Conservation (phyloP, 2,329 filamentous ascomycete species). For the Fusarium chlamydosporum region DNA sequence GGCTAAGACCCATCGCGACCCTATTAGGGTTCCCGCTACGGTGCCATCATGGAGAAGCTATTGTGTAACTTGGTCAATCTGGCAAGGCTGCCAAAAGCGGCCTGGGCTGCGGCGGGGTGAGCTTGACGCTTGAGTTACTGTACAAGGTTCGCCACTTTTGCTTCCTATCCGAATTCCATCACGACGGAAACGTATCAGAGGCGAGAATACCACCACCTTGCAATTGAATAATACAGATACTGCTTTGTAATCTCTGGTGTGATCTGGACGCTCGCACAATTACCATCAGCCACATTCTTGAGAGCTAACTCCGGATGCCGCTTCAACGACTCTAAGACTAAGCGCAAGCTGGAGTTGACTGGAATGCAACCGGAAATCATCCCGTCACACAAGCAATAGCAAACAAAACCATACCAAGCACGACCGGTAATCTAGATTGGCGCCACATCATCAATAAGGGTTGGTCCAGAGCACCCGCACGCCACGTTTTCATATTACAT, state of each 20-base stretch:
- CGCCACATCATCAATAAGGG: neutral
- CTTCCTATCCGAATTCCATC: neutral
- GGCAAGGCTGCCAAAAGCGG: neutral
- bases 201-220: too few species aligned
- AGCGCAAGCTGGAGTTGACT: neutral
- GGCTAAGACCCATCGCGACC: neutral
- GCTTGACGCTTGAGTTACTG: neutral
- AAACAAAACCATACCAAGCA: neutral
- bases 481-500: neutral
- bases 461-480: neutral
- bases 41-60: neutral
- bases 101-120: too few species aligned
- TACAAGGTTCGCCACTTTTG: neutral
- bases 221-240: neutral
- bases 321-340: neutral
- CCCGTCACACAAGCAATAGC: neutral
- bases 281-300: neutral
- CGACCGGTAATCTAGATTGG: neutral
- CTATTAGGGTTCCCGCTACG: neutral
- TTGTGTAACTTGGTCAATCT: neutral
- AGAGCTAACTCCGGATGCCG: too few species aligned
- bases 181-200: too few species aligned
- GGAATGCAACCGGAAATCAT: conserved; percentile 18
- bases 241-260: too few species aligned
- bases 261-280: too few species aligned